Conservation (phyloP, 305 asterid species). For the Solanum chacoense region DNA sequence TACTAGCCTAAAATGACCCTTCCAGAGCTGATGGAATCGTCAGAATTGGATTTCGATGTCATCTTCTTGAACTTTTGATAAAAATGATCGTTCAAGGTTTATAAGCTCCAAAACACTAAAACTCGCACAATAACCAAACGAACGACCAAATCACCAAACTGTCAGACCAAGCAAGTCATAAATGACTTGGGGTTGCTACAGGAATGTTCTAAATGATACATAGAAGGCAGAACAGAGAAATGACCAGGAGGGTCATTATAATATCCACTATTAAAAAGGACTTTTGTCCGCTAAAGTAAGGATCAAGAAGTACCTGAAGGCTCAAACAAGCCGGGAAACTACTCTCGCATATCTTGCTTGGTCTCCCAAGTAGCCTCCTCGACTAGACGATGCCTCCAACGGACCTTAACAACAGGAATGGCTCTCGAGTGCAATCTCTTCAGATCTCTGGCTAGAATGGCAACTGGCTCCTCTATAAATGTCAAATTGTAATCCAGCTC, state of each 20-base stretch:
- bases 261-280: not conserved
- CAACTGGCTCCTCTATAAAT: not conserved
- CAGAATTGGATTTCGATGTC: not conserved
- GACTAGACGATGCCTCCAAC: not conserved
- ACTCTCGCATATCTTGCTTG: not conserved
- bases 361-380: not conserved
- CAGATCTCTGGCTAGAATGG: not conserved
- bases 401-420: not conserved
- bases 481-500: not conserved
- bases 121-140: not conserved
- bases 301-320: not conserved
- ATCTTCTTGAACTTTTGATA: not conserved
- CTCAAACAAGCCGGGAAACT: not conserved
- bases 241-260: not conserved
- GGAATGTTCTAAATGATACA: not conserved
- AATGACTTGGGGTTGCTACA: not conserved
- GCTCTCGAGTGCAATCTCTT: not conserved
- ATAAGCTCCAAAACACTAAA: not conserved
- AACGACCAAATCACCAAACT: not conserved
- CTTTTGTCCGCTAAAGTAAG: not conserved
- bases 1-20: not conserved
- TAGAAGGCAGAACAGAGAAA: not conserved
- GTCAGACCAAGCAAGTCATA: not conserved
- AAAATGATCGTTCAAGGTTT: not conserved
- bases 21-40: not conserved